These are phyloP conservation scores for Xylaria multiplex DNA, from an alignment of 2,329 filamentous ascomycete genomes.

Conservation along the genomic window DNA sequence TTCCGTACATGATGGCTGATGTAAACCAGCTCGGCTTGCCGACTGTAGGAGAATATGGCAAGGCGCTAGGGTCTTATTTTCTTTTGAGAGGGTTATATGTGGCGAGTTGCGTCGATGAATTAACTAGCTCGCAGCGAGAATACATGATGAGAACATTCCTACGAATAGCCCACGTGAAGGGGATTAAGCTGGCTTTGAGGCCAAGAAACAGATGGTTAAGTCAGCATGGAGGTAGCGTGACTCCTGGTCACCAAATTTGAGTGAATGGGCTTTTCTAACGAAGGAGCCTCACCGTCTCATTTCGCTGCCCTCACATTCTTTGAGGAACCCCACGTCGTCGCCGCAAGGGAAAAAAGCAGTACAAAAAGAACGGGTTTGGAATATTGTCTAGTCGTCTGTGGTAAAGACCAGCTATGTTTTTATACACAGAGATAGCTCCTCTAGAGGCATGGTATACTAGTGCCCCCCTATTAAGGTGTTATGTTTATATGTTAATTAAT, in stretches of 20 bases:
- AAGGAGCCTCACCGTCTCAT: background rate
- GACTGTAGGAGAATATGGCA: conserved; percentile 18
- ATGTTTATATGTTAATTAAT: too few species aligned
- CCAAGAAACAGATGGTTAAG: conserved; percentile 19
- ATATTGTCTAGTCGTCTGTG: too few species aligned
- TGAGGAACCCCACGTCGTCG: background rate
- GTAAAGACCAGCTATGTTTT: too few species aligned
- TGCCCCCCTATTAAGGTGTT: too few species aligned
- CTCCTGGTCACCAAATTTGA: background rate
- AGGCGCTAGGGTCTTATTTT: conserved; percentile 28
- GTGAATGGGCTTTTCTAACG: background rate
- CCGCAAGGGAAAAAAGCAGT: too few species aligned
- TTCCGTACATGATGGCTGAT: conserved; percentile 30
- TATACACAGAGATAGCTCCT: too few species aligned
- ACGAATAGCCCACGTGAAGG: conserved; percentile 24
- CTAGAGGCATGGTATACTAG: too few species aligned
- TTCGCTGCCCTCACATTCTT: background rate
- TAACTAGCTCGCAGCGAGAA: conserved; percentile 9
- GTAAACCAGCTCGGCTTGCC: conserved; percentile 31
- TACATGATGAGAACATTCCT: conserved; percentile 28
- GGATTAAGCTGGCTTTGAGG: conserved; percentile 29
- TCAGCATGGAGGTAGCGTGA: conserved; percentile 8
- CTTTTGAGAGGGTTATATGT: conserved; percentile 29
- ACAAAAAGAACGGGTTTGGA: too few species aligned
- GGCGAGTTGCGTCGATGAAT: conserved; percentile 18